These are phyloP conservation scores for Volutella citrinella DNA, from an alignment of 2,329 filamentous ascomycete species.

Conservation along the genomic window DNA sequence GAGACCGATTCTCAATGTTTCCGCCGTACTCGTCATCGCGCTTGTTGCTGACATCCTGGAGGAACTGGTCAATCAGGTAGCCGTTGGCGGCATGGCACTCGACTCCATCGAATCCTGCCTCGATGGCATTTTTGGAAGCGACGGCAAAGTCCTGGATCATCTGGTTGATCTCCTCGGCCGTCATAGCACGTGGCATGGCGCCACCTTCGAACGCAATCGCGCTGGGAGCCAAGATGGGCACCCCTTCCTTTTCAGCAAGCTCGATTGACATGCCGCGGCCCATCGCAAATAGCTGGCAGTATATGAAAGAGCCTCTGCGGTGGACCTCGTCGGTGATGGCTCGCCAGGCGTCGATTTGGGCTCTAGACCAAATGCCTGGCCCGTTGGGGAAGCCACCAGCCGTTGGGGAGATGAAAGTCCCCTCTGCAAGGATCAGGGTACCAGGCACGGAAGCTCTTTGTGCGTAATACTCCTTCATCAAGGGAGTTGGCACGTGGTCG, in stretches of 20 bases:
- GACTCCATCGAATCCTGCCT: constrained; percentile 67
- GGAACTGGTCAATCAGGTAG: constrained; percentile 61
- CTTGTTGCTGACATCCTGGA: constrained; percentile 47
- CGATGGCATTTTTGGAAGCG: constrained; percentile 52
- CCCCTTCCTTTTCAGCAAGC: constrained; percentile 23
- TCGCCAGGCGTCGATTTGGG: constrained; percentile 59
- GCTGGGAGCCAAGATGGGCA: constrained; percentile 25
- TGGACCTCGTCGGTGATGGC: constrained; percentile 62
- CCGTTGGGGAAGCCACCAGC: constrained; percentile 39
- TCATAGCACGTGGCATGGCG: constrained; percentile 60
- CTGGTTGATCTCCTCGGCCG: constrained; percentile 58
- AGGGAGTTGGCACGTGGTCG: constrained; percentile 20
- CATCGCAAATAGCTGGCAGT: constrained; percentile 59
- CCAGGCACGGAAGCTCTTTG: constrained; percentile 43
- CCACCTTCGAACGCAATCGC: constrained; percentile 41
- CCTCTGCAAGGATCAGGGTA: constrained; percentile 42
- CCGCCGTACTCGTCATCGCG: constrained; percentile 53
- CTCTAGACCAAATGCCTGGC: constrained; percentile 56
- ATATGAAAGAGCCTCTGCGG: constrained; percentile 57
- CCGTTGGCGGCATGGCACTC: constrained; percentile 59
- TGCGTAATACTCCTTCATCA: constrained; percentile 45
- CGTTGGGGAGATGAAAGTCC: constrained; percentile 38
- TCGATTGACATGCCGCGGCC: constrained; percentile 49
- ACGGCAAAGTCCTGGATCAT: constrained; percentile 56
- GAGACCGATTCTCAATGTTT: constrained; percentile 48